Evolutionary conservation across 306 rosid species (phyloP), one percentile per base, ranked within the genome.

Genomic region (Prunus mume): DNA sequence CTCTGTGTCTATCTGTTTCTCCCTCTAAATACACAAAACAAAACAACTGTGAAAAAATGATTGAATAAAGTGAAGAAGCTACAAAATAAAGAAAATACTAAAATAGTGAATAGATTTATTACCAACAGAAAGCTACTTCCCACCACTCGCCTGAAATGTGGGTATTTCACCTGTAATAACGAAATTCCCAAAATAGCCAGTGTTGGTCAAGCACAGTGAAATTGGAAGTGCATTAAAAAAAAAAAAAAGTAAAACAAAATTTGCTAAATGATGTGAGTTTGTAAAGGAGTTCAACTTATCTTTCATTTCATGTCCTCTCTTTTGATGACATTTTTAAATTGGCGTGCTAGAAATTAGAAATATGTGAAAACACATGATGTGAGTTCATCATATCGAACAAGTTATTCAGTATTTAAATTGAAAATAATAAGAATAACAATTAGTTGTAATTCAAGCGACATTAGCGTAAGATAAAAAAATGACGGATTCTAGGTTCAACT

Each of bases 131-230:
- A 81, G 77, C 45, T 83, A 85, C 84, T 0, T 65, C 70, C 49
- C 75, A 87, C 79, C 91, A 2, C 66, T 73, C 30, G 67, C 67
- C 34, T 67, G 24, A 2, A 1, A 11, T 3, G 1, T 4, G 30
- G 56, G 19, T 65, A 60, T 76, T 78, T 61, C 55, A 80, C 81
- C 86, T 49, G 9, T 58, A 58, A 7, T 12, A 22, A 5, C 3
- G 7, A 86, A 85, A 69, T 78, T 78, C 80, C 80, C 22, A 80
- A 86, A 84, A 63, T 75, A 57, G 62, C 77, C 75, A 58, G 49
- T 15, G n/a, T 24, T 1, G 14, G 57, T 2, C 11, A 56, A 9
- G 25, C 27, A 18, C 20, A 34, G 19, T 45, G 6, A 51, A 3
- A 2, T 69, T 51, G 61, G 15, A 69, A 50, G 43, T 19, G 12